phyloP scores from a whole-genome alignment of 2,329 filamentous ascomycete species.

The Cercospora sp. region DNA sequence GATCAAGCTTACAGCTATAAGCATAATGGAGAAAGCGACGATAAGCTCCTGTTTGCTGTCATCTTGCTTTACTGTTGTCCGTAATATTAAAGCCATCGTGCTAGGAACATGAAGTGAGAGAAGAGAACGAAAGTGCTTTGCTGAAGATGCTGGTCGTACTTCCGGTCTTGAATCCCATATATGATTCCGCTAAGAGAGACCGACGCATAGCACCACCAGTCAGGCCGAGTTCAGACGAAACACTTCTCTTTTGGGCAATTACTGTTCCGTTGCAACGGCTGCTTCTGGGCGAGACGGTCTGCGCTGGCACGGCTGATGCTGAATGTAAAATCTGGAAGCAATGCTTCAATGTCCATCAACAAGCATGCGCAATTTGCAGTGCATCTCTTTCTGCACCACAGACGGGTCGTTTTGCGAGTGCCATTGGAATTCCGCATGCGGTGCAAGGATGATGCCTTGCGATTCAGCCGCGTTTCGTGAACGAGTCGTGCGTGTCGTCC shows the following conservation, averaged over 20 bases:
- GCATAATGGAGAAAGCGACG: slow-evolving; percentile 20
- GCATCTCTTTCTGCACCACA: neutral
- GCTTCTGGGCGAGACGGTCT: neutral
- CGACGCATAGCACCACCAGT: neutral
- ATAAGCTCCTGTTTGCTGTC: slow-evolving; percentile 20
- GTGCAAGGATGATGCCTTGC: slow-evolving; percentile 5
- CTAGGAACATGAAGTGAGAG: neutral
- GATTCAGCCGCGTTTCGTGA: slow-evolving; percentile 6
- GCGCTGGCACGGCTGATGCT: neutral
- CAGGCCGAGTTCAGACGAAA: neutral
- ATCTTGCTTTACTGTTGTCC: neutral
- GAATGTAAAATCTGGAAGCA: neutral
- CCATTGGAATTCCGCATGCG: neutral
- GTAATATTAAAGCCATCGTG: neutral
- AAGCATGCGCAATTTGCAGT: neutral
- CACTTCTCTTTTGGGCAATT: slow-evolving; percentile 1
- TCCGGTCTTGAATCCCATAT: neutral
- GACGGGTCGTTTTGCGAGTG: neutral
- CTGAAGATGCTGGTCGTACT: too few species aligned
- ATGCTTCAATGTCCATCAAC: neutral
- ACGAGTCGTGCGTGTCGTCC: neutral
- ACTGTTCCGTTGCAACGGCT: neutral
- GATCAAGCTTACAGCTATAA: slow-evolving; percentile 13
- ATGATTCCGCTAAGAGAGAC: neutral
- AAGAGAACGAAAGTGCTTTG: neutral